Evolutionary conservation across 176 grass and related monocot species (phyloP), one percentile per base, ranked within the genome.

Genomic region (Puya raimondii): DNA sequence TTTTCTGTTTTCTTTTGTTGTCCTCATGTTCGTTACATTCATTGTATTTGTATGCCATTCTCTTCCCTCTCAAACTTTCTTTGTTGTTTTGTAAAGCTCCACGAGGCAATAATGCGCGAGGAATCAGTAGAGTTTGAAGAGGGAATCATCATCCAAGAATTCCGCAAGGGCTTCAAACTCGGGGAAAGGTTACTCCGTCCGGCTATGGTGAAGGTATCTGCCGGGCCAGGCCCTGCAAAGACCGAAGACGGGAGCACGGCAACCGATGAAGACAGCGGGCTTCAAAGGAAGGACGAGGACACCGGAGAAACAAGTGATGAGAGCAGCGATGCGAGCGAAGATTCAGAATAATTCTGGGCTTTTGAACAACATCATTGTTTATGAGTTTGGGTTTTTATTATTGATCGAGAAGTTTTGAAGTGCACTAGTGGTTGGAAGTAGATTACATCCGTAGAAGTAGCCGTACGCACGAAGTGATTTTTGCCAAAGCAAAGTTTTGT

Each of bases 91-190:
- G 74, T 73, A 59, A 81, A 99, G 94, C 79, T 99, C 72, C 94
- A 99, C 22, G 94, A 99, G 78, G 94, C 94, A 49, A 99, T 99
- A 47, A 91, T 99, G 89, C 79, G 70, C 58, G 89, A 91, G 80
- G 94, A 99, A 29, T 99, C 94, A 29, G 58, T 63, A 13, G 87
- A 93, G 70, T 93, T 73, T 2, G 84, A 86, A 74, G 89, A 99
- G 11, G 89, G 94, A 54, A 74, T 99, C 11, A 85, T 99, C 70
- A 73, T 88, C 77, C 94, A 99, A 80, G 89, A 99, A 84, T 99
- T 99, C 13, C 79, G 94, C 25, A 93, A 90, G 63, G 94, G 89
- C 65, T 99, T 99, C 80, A 92, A 76, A 82, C 85, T 93, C 20
- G 94, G 89, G 2, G 89, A 99, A 23, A 90, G 94, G 66, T 61